These are phyloP conservation scores for Lactarius hatsudake DNA, from an alignment of 768 basidiomycete genomes.

Conservation along the genomic window DNA sequence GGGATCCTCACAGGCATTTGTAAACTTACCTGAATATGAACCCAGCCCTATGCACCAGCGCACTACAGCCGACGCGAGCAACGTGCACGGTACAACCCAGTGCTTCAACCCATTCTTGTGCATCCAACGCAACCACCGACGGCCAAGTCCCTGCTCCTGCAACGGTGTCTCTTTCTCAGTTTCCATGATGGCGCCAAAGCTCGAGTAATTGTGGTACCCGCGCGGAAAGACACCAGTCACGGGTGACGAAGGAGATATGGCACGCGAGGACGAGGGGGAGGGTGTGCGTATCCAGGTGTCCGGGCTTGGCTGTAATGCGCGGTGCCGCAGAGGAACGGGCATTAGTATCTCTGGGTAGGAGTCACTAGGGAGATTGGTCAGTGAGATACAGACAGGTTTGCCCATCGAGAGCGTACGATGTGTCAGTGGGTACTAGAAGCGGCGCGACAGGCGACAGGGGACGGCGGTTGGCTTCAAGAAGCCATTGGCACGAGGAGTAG, in stretches of 20 bases:
- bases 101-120: slow-evolving; percentile 58
- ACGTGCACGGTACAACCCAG: slow-evolving; percentile 56
- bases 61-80: slow-evolving; percentile 54
- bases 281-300: slow-evolving; percentile 25
- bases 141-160: slow-evolving; percentile 44
- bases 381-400: background rate
- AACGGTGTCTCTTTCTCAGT: slow-evolving; percentile 32
- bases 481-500: slow-evolving; percentile 11
- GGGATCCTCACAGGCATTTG: background rate
- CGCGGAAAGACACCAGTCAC: slow-evolving; percentile 68
- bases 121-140: slow-evolving; percentile 78
- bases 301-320: slow-evolving; percentile 17
- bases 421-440: background rate
- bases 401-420: slow-evolving; percentile 10
- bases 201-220: slow-evolving; percentile 42
- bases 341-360: slow-evolving; percentile 18
- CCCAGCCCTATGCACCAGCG: slow-evolving; percentile 74
- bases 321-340: slow-evolving; percentile 18
- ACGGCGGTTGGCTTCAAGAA: slow-evolving; percentile 3
- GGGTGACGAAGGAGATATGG: background rate
- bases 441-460: slow-evolving; percentile 14
- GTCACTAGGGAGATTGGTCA: slow-evolving; percentile 6
- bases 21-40: slow-evolving; percentile 74
- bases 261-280: slow-evolving; percentile 15
- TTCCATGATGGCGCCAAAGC: slow-evolving; percentile 46